Evolutionary conservation across 106 monocot genomes (phyloP).

Genomic region (Dioscorea alata): DNA sequence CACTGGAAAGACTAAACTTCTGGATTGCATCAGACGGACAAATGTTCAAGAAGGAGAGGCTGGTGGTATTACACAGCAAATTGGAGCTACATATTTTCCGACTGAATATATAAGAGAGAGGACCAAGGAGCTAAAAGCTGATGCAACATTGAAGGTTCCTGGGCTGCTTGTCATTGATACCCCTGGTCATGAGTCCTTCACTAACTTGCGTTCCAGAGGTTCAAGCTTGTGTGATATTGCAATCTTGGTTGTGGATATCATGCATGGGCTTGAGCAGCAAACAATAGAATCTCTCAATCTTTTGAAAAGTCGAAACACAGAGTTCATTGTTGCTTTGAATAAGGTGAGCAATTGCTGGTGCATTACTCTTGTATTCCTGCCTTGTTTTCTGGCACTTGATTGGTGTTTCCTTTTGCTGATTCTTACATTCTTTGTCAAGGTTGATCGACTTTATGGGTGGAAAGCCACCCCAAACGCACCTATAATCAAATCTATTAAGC

Average conservation of each 20-base stretch:
- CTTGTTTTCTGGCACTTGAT: not conserved
- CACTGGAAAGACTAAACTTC: constrained; percentile 95
- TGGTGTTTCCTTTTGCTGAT: not conserved
- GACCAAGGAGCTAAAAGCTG: constrained; percentile 88
- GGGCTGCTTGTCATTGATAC: constrained; percentile 99
- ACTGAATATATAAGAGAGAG: constrained; percentile 95
- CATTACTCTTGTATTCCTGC: not conserved
- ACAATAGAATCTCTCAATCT: constrained; percentile 96
- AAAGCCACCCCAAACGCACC: constrained; percentile 68
- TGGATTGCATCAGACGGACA: constrained; percentile 90
- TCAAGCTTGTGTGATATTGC: constrained; percentile 98
- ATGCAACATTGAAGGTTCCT: constrained; percentile 87
- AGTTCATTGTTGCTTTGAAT: constrained; percentile 97
- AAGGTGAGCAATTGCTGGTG: constrained; percentile 40
- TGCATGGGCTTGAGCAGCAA: constrained; percentile 97
- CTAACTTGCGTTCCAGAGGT: constrained; percentile 92
- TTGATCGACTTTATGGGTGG: constrained; percentile 98
- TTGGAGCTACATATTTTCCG: constrained; percentile 96
- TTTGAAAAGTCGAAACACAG: constrained; percentile 66
- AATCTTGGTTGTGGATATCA: constrained; percentile 94
- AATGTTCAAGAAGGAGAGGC: constrained; percentile 97
- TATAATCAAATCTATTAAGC: constrained; percentile 66
- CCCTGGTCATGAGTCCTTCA: constrained; percentile 94
- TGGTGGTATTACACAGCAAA: constrained; percentile 98
- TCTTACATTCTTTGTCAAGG: constrained; percentile 29